Evolutionary conservation across 2,329 filamentous ascomycete species (phyloP), one percentile per base, ranked within the genome.

Genomic region (Cryphonectria naterciae): DNA sequence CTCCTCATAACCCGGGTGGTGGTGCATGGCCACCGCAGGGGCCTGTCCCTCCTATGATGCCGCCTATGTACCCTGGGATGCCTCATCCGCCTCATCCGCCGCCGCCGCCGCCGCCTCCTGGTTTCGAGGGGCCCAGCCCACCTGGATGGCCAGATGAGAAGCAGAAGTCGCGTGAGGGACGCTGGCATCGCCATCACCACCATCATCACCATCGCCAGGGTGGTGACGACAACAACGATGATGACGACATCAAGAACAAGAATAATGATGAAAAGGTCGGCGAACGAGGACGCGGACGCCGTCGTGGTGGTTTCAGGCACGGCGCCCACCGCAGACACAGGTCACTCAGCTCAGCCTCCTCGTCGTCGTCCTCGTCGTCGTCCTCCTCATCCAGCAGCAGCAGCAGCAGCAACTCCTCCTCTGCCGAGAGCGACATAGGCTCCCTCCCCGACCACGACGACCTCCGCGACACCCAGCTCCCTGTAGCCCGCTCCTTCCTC

Each of bases 371-470:
- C 6, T 49, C 22, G 5, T 72, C 68, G 0, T 49, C 46, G 5
- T 72, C 68, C 0, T 78, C 78, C 1, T 74, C 73, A 70, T 80
- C 78, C 0, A 78, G 78, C 0, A 74, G 75, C 0, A 82, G 81
- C 0, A 82, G 80, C 0, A 82, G 80, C 0, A 74, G 73, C 0
- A 80, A 79, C 0, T 81, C 80, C 0, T 78, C 78, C 10, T 78
- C 77, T 28, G 82, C 80, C 1, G 78, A 74, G 4, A 82, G 78
- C 0, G 86, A 85, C 2, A 78, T 88, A 68, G 86, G 84, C 49
- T 88, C 86, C 2, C 84, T 90, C 0, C 86, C 87, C 0, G 83
- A 85, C 68, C 85, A 85, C 75, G 85, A 88, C 70, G 82, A 86
- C 58, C 79, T 89, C 2, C 77, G 77, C 17, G 83, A 84, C 67